A percentile compares a stretch with the other conserved stretches of the same genome.
Conservation (phyloP, 148 eudicot species). For the Rhododendron mucronatum region DNA sequence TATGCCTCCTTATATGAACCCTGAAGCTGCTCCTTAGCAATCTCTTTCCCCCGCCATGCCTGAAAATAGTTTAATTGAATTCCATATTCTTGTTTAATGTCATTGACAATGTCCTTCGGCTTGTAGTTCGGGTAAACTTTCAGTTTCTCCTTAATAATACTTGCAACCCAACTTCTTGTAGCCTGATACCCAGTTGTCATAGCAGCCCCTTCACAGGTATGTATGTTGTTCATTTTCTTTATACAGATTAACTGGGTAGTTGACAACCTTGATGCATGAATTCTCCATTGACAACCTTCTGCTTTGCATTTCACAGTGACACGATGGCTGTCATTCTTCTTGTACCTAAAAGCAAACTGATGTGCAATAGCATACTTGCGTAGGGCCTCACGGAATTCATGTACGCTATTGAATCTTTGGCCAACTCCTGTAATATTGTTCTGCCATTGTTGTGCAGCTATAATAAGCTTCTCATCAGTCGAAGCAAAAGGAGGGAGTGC, state of each 20-base stretch:
- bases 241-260: constrained; percentile 87
- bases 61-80: constrained; percentile 84
- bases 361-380: constrained; percentile 83
- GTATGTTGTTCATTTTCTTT: constrained; percentile 78
- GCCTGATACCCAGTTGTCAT: constrained; percentile 71
- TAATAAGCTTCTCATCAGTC: constrained; percentile 60
- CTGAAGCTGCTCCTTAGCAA: constrained; percentile 94
- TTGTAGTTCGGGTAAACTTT: constrained; percentile 74
- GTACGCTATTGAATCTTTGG: constrained; percentile 82
- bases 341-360: constrained; percentile 84
- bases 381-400: constrained; percentile 82
- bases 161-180: constrained; percentile 94
- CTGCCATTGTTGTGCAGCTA: constrained; percentile 87
- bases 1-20: constrained; percentile 98
- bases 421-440: constrained; percentile 88
- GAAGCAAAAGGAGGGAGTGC: constrained; percentile 29
- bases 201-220: constrained; percentile 82
- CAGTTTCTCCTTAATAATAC: constrained; percentile 84
- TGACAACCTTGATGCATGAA: constrained; percentile 90
- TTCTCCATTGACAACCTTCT: constrained; percentile 96
- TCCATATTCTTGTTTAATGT: constrained; percentile 85
- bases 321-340: constrained; percentile 93
- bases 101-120: constrained; percentile 92
- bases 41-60: constrained; percentile 98
- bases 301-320: constrained; percentile 96